Percentiles rank a stretch among this genome's conserved stretches.
phyloP scores from a whole-genome alignment of 257 asterid genomes.

The Salvia splendens region DNA sequence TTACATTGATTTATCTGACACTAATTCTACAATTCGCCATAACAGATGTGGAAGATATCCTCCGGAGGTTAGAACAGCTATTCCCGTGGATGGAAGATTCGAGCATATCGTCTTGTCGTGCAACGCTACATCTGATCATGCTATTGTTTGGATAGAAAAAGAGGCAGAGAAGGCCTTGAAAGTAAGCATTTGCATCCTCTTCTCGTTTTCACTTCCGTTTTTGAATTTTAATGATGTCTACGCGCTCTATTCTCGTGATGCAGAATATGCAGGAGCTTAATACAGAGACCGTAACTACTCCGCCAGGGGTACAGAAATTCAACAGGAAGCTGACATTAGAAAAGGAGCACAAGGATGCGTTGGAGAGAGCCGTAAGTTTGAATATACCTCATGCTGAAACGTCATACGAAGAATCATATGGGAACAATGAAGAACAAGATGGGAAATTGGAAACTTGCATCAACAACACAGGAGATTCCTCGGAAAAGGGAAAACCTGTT shows the following conservation, averaged over 20 bases:
- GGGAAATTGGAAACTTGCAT: slow-evolving; percentile 30
- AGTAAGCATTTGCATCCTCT: slow-evolving; percentile 46
- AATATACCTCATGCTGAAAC: not conserved
- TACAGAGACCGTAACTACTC: slow-evolving; percentile 46
- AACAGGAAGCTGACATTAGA: slow-evolving; percentile 65
- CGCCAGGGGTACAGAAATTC: slow-evolving; percentile 67
- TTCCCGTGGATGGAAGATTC: slow-evolving; percentile 96
- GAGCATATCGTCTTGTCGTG: slow-evolving; percentile 93
- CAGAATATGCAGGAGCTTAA: slow-evolving; percentile 60
- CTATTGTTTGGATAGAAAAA: slow-evolving; percentile 83
- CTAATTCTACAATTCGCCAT: slow-evolving; percentile 12
- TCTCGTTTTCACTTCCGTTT: not conserved
- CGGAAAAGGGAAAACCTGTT: slow-evolving; percentile 29
- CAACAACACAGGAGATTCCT: slow-evolving; percentile 25
- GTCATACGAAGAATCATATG: slow-evolving; percentile 36
- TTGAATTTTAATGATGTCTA: too few species aligned
- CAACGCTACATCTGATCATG: slow-evolving; percentile 64
- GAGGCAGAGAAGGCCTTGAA: slow-evolving; percentile 78
- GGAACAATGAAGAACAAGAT: slow-evolving; percentile 36
- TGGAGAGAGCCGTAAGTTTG: slow-evolving; percentile 55
- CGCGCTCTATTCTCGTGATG: slow-evolving; percentile 20
- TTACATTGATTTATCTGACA: slow-evolving; percentile 15
- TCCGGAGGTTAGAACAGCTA: slow-evolving; percentile 94
- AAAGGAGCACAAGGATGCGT: slow-evolving; percentile 88
- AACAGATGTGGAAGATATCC: slow-evolving; percentile 93